Base-by-base conservation (phyloP, 768 basidiomycete genomes). In the Hypholoma sublateritium region DNA sequence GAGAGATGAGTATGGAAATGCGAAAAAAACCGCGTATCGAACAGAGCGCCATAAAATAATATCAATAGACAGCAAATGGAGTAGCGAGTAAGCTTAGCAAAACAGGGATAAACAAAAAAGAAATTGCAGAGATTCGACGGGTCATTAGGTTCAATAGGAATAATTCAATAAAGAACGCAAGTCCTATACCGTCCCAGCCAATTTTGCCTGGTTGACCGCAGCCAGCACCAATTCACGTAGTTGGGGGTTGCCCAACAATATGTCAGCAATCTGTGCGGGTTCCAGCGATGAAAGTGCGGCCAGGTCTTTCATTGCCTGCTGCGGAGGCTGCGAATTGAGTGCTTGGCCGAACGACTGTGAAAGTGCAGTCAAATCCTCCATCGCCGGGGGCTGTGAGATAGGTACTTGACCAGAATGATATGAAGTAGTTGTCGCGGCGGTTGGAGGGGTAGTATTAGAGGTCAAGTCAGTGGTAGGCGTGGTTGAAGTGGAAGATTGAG, bases 241-340 rank as follows among this genome's bases (percentile, higher is more conserved):
- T 39, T 76, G 70, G 1, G 77, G 70, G 55, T 79, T 76, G 19
- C 67, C 68, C 17, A 70, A 66, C 46, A 79, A 64, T 24, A 76
- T 61, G 22, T 75, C 72, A 16, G 70, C 67, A 8, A 78, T 68
- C 57, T 77, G 74, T n/a, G 67, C 58, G 32, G 73, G 70, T 41
- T 75, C 67, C 35, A 77, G 56, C 32, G 67, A 64, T 14, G 76
- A 69, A 19, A 78, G 55, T 2, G 72, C 65, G 28, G 67, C 61
- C 4, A 74, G 60, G 47, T 72, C 66, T 24, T 65, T 56, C 59
- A 61, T 51, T 36, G 60, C 21, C 24, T 44, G 42, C 34, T 53
- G 53, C 42, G 35, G 39, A n/a, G 22, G 42, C 42, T 53, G 42
- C 12, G 43, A 21, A 35, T 6, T 44, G 16, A 16, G 19, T 19